These are phyloP conservation scores for Arabidopsis hybrid DNA, from an alignment of 441 rosid species.

Conservation along the genomic window DNA sequence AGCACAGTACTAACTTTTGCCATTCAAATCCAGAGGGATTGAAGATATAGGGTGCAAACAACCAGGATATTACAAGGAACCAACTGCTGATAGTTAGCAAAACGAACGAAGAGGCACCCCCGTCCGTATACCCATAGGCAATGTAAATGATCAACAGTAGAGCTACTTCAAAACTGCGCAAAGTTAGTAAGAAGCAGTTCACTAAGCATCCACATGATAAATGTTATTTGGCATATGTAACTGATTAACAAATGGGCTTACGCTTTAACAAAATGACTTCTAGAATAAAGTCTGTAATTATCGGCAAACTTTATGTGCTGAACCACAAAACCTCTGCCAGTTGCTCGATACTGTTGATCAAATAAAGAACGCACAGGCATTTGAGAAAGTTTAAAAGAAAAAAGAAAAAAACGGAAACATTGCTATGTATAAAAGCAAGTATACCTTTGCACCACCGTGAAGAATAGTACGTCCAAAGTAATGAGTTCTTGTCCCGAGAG, in stretches of 20 bases:
- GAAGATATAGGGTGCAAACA: constrained; percentile 97
- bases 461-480: constrained; percentile 99
- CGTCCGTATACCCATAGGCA: constrained; percentile 79
- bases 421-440: constrained; percentile 22
- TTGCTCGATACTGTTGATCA: constrained; percentile 84
- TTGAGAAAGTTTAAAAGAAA: not conserved
- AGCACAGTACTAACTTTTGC: constrained; percentile 78
- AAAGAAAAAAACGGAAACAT: not conserved
- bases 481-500: constrained; percentile 95
- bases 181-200: constrained; percentile 30
- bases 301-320: constrained; percentile 98
- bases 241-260: constrained; percentile 49
- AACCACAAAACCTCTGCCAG: constrained; percentile 99
- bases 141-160: constrained; percentile 87
- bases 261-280: constrained; percentile 99
- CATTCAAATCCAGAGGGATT: constrained; percentile 99
- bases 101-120: constrained; percentile 79
- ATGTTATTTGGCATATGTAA: constrained; percentile 8
- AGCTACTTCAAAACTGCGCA: constrained; percentile 91
- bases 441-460: constrained; percentile 98
- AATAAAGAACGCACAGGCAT: not conserved
- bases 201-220: constrained; percentile 14
- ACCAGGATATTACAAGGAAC: constrained; percentile 98
- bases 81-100: constrained; percentile 92
- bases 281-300: constrained; percentile 93